phyloP scores from a whole-genome alignment of 192 early-diverging fungal genomes.

The Coemansia asiatica region DNA sequence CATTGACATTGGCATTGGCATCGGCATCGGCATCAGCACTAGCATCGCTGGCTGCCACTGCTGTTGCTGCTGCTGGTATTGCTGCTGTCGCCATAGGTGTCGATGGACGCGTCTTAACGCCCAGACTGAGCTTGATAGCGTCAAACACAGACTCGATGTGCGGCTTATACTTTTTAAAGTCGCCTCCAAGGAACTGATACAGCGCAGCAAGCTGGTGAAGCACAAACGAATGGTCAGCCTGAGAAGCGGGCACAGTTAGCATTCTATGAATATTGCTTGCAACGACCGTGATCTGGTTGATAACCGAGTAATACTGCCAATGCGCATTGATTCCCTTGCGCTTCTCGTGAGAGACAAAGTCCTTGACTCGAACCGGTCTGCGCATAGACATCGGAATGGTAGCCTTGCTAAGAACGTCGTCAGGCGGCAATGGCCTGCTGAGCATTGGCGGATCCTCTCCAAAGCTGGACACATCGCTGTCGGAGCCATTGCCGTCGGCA shows the following conservation, averaged over 20 bases:
- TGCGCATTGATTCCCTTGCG: slow-evolving; percentile 54
- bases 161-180: slow-evolving; percentile 56
- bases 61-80: not conserved
- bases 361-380: slow-evolving; percentile 32
- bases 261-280: slow-evolving; percentile 44
- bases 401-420: slow-evolving; percentile 46
- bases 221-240: slow-evolving; percentile 40
- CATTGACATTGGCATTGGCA: not conserved
- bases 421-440: slow-evolving; percentile 45
- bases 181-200: slow-evolving; percentile 55
- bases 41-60: not conserved
- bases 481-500: slow-evolving; percentile 16
- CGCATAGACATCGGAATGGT: slow-evolving; percentile 53
- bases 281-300: slow-evolving; percentile 47
- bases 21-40: not conserved
- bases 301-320: slow-evolving; percentile 57
- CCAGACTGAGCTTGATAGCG: slow-evolving; percentile 30
- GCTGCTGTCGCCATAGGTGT: not conserved
- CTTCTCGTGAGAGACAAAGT: slow-evolving; percentile 48
- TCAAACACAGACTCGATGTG: slow-evolving; percentile 47
- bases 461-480: slow-evolving; percentile 49
- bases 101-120: slow-evolving; percentile 4
- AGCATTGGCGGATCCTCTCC: slow-evolving; percentile 39
- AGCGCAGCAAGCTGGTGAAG: slow-evolving; percentile 50
- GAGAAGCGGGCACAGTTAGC: slow-evolving; percentile 18